Percentiles rank a stretch among this genome's conserved stretches.
phyloP scores from a whole-genome alignment of 108 stramenopile genomes.

The Nitzschia sp. region DNA sequence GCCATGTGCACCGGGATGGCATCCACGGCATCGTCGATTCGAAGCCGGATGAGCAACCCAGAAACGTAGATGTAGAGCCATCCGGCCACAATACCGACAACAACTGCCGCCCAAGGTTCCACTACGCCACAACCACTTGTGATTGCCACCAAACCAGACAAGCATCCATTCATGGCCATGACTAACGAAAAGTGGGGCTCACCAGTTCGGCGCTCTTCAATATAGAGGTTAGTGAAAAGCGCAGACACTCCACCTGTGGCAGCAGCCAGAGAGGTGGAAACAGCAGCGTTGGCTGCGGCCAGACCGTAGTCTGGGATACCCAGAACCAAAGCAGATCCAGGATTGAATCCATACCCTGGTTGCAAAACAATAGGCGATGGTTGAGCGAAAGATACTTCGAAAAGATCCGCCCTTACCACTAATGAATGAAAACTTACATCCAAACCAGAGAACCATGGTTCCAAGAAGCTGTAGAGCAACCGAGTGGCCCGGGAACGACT shows the following conservation, averaged over 20 bases:
- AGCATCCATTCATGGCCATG: conserved; percentile 59
- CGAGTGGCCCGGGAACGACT: conserved; percentile 67
- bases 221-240: conserved; percentile 48
- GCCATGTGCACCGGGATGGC: conserved; percentile 91
- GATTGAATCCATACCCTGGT: conserved; percentile 93
- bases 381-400: conserved; percentile 32
- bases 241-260: conserved; percentile 52
- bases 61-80: conserved; percentile 67
- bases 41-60: conserved; percentile 58
- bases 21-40: conserved; percentile 93
- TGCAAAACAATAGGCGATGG: too few relatives aligned
- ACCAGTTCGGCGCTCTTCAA: conserved; percentile 46
- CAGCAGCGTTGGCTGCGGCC: conserved; percentile 73
- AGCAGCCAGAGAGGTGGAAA: conserved; percentile 73
- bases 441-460: conserved; percentile 87
- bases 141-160: conserved; percentile 83
- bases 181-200: conserved; percentile 54
- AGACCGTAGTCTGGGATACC: conserved; percentile 41
- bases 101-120: conserved; percentile 82
- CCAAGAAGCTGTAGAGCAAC: conserved; percentile 70
- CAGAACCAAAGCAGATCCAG: conserved; percentile 75
- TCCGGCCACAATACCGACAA: conserved; percentile 80
- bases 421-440: conserved; percentile 69
- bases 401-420: too few relatives aligned
- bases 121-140: conserved; percentile 85